phyloP scores from a whole-genome alignment of 345 rosid genomes.

The Melaleuca alternifolia region DNA sequence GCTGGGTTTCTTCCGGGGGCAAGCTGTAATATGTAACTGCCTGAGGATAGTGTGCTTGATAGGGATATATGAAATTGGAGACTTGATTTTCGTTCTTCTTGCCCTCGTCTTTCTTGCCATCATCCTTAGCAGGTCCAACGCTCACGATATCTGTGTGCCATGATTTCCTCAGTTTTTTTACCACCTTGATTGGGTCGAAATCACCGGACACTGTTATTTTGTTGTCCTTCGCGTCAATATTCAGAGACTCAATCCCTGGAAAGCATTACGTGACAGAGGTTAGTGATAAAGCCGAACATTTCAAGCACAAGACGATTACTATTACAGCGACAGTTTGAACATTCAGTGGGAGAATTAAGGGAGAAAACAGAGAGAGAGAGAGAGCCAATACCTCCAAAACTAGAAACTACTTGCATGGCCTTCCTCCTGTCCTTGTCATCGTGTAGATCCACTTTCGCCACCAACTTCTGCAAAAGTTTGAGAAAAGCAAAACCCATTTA shows the following conservation, averaged over 20 bases:
- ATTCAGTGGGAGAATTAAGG: too few species aligned
- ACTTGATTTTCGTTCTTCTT: neutral
- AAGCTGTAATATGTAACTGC: neutral
- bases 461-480: neutral
- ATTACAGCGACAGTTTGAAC: too few species aligned
- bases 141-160: neutral
- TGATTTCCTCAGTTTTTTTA: neutral
- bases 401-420: constrained; percentile 1
- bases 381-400: neutral
- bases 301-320: too few species aligned
- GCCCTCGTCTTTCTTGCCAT: neutral
- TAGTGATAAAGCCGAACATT: neutral
- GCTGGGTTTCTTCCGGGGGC: neutral
- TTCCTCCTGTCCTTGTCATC: neutral
- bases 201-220: constrained; percentile 2
- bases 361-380: too few species aligned
- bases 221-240: neutral
- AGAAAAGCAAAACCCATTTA: neutral
- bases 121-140: neutral
- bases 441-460: neutral
- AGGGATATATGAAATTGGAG: neutral
- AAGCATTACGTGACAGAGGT: neutral
- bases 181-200: neutral
- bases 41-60: neutral
- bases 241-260: neutral